These are phyloP conservation scores for Elsinoe necatrix DNA, from an alignment of 2,329 filamentous ascomycete species.

Conservation along the genomic window DNA sequence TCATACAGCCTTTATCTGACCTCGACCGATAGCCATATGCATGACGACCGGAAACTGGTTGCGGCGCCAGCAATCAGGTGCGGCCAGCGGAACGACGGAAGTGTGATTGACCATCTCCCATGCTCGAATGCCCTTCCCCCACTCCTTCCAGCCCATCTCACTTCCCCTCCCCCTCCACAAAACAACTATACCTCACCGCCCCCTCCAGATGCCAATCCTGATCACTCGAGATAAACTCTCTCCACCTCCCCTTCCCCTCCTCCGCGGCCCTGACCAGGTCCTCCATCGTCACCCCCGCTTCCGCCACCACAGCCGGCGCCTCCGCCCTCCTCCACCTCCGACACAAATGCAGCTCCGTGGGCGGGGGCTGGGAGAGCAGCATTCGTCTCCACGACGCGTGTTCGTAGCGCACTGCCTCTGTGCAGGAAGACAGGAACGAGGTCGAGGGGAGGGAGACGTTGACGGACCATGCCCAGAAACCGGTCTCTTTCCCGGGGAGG, in stretches of 20 bases:
- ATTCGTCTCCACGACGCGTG: conserved; percentile 30
- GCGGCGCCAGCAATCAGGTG: too few species aligned
- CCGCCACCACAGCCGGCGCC: conserved; percentile 23
- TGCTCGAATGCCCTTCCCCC: background rate
- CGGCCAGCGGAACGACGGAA: too few species aligned
- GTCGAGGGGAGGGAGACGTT: conserved; percentile 27
- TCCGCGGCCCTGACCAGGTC: conserved; percentile 25
- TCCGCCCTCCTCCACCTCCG: conserved; percentile 25
- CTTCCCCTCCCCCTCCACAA: background rate
- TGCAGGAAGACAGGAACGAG: conserved; percentile 15
- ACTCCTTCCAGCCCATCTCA: background rate
- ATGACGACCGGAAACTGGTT: too few species aligned
- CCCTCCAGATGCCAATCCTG: conserved; percentile 32
- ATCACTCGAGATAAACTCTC: conserved; percentile 27
- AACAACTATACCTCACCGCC: conserved; percentile 23
- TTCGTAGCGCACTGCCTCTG: conserved; percentile 22
- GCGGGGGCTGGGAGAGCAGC: conserved; percentile 30
- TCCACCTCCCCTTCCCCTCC: conserved; percentile 24
- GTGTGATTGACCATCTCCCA: background rate
- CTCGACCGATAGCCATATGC: too few species aligned
- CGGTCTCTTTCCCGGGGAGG: conserved; percentile 4
- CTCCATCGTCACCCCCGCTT: conserved; percentile 28
- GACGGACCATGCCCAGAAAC: conserved; percentile 29
- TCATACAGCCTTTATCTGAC: too few species aligned
- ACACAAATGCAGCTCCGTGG: conserved; percentile 26